Base-by-base conservation (phyloP, 352 stramenopile genomes). In the Phytopythium boreale region DNA sequence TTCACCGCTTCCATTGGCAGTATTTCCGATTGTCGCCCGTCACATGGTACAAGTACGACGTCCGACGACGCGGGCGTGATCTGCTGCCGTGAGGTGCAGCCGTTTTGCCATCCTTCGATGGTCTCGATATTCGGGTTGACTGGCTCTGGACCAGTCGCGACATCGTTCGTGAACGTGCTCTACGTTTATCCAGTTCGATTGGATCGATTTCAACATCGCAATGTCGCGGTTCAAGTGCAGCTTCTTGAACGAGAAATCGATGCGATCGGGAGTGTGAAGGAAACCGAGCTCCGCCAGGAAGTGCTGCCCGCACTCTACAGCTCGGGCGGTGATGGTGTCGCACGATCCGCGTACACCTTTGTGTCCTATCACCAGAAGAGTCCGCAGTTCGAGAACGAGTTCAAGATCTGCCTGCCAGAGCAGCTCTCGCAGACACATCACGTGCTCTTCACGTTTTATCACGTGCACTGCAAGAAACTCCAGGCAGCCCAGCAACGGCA, bases 391-490 rank as follows among this genome's bases (percentile, higher is more conserved):
- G 82, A 92, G 34, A 75, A 77, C 46, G 84, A 93, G 56, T 75
- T 93, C 51, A 93, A 93, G 57, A 68, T 93, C 39, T 78, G 71
- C 37, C 71, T 93, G 12, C 84, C 84, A 2, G 72, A 82, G 62
- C 62, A 63, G 29, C 67, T 93, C 22, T 80, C 77, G n/a, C 26
- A 22, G 7, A 44, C 46, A 0, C 80, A 93, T 46, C 78, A 90
- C 49, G 58, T 93, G 17, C 61, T 90, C 2, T 88, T 92, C 66
- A 89, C 77, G 11, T 90, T 93, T 55, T 92, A 87, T 52, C 84
- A 93, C 64, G 82, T 93, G 0, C 82, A 93, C 60, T 93, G 84
- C 74, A 93, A 93, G 64, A 93, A 92, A 43, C 55, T 91, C 2
- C 72, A 76, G 34, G 66, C 71, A 0, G 75, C 70, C 27, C 80